Conservation (phyloP, 257 asterid genomes). For the Salvia hispanica region DNA sequence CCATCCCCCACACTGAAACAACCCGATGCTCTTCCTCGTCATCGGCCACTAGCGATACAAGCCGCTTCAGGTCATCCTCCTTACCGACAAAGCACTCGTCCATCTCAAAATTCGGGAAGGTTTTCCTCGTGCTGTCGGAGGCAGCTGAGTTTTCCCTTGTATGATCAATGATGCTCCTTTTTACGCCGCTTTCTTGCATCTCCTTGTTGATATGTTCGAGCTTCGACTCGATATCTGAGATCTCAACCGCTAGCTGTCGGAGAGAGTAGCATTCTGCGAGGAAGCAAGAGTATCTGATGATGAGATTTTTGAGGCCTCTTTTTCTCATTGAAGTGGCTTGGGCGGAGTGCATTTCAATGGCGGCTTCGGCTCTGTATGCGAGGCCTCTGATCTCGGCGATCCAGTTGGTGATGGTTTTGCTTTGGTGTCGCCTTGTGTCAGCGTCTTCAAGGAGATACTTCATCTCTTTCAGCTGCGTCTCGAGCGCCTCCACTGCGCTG, state of each 20-base stretch:
- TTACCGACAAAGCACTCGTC: background rate
- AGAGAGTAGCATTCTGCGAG: background rate
- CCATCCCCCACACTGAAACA: slow-evolving; percentile 22
- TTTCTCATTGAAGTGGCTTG: too few species aligned
- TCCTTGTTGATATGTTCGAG: background rate
- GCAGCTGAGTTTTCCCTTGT: background rate
- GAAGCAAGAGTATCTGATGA: background rate
- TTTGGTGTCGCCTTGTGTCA: background rate
- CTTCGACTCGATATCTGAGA: background rate
- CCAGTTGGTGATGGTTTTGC: background rate
- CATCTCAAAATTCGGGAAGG: background rate
- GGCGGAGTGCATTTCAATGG: background rate
- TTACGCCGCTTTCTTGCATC: background rate
- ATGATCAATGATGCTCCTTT: background rate
- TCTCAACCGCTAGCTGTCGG: slow-evolving; percentile 9
- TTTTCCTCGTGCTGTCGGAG: background rate
- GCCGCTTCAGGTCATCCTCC: background rate
- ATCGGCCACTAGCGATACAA: background rate
- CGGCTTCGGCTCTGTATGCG: slow-evolving; percentile 11
- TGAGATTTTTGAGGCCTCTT: background rate
- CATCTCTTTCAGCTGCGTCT: slow-evolving; percentile 5
- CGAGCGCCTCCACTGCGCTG: background rate
- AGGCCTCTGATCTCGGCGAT: background rate
- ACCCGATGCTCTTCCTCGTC: background rate
- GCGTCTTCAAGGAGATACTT: slow-evolving; percentile 19